Evolutionary conservation across 1,139 yeast species (phyloP).

Genomic region (Sugiyamaella paludigena): DNA sequence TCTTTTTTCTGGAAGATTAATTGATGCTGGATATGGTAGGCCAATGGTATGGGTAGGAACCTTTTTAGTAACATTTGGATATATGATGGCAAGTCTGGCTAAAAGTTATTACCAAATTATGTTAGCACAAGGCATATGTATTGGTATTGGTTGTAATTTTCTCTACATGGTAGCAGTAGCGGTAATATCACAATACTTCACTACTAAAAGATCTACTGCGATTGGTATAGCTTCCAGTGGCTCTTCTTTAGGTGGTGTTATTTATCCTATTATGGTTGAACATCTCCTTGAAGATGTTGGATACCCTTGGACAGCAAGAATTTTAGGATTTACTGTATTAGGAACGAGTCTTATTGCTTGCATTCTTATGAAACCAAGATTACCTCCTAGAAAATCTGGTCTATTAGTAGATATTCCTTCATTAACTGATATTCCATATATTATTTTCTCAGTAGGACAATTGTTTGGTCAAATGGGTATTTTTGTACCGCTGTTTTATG

Average conservation of each 20-base stretch:
- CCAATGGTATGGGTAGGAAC: constrained; percentile 46
- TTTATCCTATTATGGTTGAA: constrained; percentile 34
- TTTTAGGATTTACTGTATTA: constrained; percentile 33
- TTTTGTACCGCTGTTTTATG: constrained; percentile 36
- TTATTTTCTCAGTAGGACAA: constrained; percentile 30
- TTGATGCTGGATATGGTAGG: constrained; percentile 46
- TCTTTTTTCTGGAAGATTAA: constrained; percentile 57
- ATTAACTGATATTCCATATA: constrained; percentile 31
- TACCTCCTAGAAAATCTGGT: constrained; percentile 33
- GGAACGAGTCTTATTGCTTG: constrained; percentile 20
- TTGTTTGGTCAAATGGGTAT: constrained; percentile 35
- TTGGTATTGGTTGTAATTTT: constrained; percentile 54
- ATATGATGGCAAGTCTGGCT: constrained; percentile 53
- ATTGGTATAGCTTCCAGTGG: constrained; percentile 57
- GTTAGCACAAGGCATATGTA: constrained; percentile 53
- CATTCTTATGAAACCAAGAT: constrained; percentile 24
- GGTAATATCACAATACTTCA: constrained; percentile 49
- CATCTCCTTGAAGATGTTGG: constrained; percentile 33
- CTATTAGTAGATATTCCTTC: constrained; percentile 31
- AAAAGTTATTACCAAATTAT: constrained; percentile 53
- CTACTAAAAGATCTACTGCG: constrained; percentile 52
- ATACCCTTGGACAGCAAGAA: constrained; percentile 37
- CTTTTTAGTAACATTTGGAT: constrained; percentile 44
- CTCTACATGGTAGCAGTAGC: constrained; percentile 28
- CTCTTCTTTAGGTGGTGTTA: constrained; percentile 46